Evolutionary conservation across 176 grass and related monocot genomes (phyloP).

Genomic region (Typha latifolia): DNA sequence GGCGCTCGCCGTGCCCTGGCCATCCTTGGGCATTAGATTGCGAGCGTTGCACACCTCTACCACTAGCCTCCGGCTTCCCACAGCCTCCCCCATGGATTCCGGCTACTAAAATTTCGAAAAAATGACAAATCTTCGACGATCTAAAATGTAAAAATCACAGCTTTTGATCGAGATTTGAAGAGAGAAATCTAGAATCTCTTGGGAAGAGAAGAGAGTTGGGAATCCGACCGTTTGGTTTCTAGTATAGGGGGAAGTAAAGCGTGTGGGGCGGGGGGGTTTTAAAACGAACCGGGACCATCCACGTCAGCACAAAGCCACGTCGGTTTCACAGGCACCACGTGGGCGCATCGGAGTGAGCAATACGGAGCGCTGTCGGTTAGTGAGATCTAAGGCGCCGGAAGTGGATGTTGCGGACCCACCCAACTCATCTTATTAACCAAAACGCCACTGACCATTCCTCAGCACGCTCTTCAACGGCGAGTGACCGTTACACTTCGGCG

Average conservation of each 20-base stretch:
- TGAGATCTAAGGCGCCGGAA: not conserved
- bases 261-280: conserved; percentile 21
- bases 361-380: conserved; percentile 41
- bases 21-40: conserved; percentile 99
- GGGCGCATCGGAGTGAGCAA: conserved; percentile 4
- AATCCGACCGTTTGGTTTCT: not conserved
- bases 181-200: too few species aligned
- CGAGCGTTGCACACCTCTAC: conserved; percentile 87
- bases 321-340: conserved; percentile 21
- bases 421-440: not conserved
- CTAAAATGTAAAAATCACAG: not conserved
- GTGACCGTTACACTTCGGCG: conserved; percentile 18
- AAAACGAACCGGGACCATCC: conserved; percentile 26
- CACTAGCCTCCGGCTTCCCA: conserved; percentile 47
- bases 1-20: conserved; percentile 85
- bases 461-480: not conserved
- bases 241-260: not conserved
- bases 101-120: too few species aligned
- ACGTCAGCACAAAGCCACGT: conserved; percentile 31
- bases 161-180: too few species aligned
- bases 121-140: not conserved
- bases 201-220: not conserved
- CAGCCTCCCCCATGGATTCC: conserved; percentile 29
- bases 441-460: not conserved
- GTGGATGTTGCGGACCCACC: conserved; percentile 8